These are phyloP conservation scores for Moesziomyces globuligerus DNA, from an alignment of 1,284 basidiomycete species.

Conservation along the genomic window DNA sequence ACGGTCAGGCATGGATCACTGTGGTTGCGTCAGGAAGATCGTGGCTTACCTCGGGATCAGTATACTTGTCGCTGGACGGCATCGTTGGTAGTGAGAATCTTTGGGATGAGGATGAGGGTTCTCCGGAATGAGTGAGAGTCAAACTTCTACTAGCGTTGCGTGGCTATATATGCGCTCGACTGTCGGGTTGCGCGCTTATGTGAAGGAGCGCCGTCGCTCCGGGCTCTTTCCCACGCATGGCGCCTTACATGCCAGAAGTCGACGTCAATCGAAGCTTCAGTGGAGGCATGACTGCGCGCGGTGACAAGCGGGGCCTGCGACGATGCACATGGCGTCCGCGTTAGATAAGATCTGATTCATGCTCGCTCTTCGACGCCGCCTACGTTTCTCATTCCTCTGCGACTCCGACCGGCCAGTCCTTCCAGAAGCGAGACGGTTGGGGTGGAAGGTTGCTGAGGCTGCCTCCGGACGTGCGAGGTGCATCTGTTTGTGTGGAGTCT, in stretches of 20 bases:
- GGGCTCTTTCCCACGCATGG: too few species aligned
- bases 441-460: too few species aligned
- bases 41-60: slow-evolving; percentile 43
- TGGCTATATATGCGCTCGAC: too few species aligned
- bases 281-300: too few species aligned
- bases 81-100: slow-evolving; percentile 7
- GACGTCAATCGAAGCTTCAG: too few species aligned
- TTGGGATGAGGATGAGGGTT: background rate
- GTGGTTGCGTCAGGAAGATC: too few species aligned
- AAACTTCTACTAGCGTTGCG: background rate
- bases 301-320: background rate
- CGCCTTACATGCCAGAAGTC: slow-evolving; percentile 14
- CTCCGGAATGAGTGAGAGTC: too few species aligned
- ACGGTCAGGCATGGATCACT: background rate
- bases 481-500: slow-evolving; percentile 23
- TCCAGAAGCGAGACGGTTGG: too few species aligned
- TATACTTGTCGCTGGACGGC: slow-evolving; percentile 48
- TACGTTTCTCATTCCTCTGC: background rate
- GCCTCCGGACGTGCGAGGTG: too few species aligned
- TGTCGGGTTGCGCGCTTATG: too few species aligned
- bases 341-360: slow-evolving; percentile 45
- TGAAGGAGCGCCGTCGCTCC: too few species aligned
- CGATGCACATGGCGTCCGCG: background rate
- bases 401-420: too few species aligned
- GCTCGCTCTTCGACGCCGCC: background rate